Base-by-base conservation (phyloP, 2,329 filamentous ascomycete genomes). In the Trichoderma oligosporum region DNA sequence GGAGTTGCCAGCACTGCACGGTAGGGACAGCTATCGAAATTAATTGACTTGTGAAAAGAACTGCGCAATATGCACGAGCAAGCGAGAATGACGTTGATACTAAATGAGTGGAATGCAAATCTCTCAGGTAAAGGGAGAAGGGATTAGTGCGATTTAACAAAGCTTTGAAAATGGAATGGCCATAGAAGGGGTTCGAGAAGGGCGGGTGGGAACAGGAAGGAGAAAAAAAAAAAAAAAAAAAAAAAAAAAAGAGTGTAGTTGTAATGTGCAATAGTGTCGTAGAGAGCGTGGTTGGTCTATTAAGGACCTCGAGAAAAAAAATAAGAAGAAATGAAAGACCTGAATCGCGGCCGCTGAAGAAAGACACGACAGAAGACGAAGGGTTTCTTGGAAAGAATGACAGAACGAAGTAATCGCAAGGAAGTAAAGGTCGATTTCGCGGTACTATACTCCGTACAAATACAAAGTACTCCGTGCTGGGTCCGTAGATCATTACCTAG, bases 61-160 rank as follows among this genome's bases (percentile, higher is more conserved):
- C 4, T 54, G 51, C 22, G 39, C 39, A 54, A 38, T 16, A 25
- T 54, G 36, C 27, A 46, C 51, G 41, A 55, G 52, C 31, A 55
- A 25, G 35, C 35, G 38, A 31, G 53, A 56, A 48, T 35, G 35
- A 41, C 8, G 44, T 24, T 8, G 25, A n/a, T n/a, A n/a, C n/a
- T n/a, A n/a, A 56, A 42, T 27, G 53, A 56, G 35, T 55, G 52
- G 52, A 55, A 55, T 55, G 52, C 41, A 55, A 41, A 55, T 55
- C 52, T 46, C 31, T 25, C 52, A 46, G 36, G 52, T 36, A 20
- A 46, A 55, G 41, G 52, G 52, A 46, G 31, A 46, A 29, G 14
- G 7, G 7, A n/a, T 45, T 45, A 45, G 22, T 46, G 52, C 44
- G 22, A 38, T 45, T 6, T 27, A 24, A 18, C 16, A 12, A 36